phyloP scores from a whole-genome alignment of 1,284 basidiomycete genomes.

The Malassezia sp. region DNA sequence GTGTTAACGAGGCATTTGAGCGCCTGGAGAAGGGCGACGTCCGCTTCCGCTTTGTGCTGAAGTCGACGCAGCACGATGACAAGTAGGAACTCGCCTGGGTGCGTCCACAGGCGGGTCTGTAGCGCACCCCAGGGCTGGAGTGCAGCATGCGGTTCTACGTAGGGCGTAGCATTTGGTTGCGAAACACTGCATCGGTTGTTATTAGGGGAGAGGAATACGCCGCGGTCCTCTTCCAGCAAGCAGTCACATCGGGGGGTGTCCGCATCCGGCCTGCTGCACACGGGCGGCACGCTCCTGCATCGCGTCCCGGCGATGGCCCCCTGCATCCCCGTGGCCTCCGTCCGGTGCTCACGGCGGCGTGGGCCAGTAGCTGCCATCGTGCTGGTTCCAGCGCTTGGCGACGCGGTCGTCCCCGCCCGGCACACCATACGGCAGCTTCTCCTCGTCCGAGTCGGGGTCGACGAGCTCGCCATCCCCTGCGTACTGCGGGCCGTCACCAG shows the following conservation, averaged over 20 bases:
- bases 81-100: neutral
- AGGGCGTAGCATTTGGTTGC: too few relatives aligned
- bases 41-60: constrained; percentile 37
- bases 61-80: constrained; percentile 10
- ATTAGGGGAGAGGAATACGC: too few relatives aligned
- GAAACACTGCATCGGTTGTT: too few relatives aligned
- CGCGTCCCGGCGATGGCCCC: too few relatives aligned
- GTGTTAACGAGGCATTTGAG: constrained; percentile 32
- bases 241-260: too few relatives aligned
- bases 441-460: constrained; percentile 41
- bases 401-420: constrained; percentile 12
- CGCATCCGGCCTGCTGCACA: too few relatives aligned
- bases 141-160: too few relatives aligned
- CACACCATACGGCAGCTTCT: constrained; percentile 21
- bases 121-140: too few relatives aligned
- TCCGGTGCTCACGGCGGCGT: constrained; percentile 4
- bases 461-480: constrained; percentile 45
- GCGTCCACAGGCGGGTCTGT: too few relatives aligned
- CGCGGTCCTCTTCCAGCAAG: too few relatives aligned
- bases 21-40: constrained; percentile 38
- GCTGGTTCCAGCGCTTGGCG: constrained; percentile 10
- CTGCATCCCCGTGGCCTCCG: too few relatives aligned
- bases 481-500: constrained; percentile 19
- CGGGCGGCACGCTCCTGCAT: too few relatives aligned
- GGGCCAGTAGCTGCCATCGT: constrained; percentile 17